phyloP scores from a whole-genome alignment of 2,329 filamentous ascomycete species.

The Aspergillus uvarum region DNA sequence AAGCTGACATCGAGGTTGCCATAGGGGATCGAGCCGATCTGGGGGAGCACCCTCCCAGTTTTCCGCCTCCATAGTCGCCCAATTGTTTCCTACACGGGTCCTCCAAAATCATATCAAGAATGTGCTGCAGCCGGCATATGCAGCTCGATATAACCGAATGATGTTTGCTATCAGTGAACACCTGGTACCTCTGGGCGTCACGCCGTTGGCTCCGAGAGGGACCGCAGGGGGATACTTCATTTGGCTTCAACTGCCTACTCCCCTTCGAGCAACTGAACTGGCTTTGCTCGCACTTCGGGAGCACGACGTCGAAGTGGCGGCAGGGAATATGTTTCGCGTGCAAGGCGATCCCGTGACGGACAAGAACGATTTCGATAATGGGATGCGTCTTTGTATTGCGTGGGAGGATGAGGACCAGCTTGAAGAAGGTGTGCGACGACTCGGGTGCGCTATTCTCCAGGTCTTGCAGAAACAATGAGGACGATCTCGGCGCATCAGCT shows the following conservation, averaged over 20 bases:
- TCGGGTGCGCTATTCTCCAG: conserved; percentile 45
- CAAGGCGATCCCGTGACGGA: conserved; percentile 53
- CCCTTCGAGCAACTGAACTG: conserved; percentile 56
- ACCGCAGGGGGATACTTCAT: conserved; percentile 81
- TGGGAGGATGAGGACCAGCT: conserved; percentile 69
- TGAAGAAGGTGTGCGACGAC: conserved; percentile 64
- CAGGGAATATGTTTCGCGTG: conserved; percentile 70
- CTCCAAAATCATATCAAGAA: conserved; percentile 55
- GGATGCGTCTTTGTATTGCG: conserved; percentile 67
- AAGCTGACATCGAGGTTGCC: conserved; percentile 16
- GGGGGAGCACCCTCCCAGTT: conserved; percentile 62
- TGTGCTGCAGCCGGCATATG: conserved; percentile 57
- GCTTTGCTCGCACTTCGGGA: conserved; percentile 58
- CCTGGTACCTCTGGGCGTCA: conserved; percentile 63
- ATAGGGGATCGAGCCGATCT: conserved; percentile 57
- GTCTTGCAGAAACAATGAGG: not conserved
- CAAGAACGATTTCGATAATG: conserved; percentile 56
- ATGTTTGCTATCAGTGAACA: conserved; percentile 59
- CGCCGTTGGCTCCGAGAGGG: conserved; percentile 25
- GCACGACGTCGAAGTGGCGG: conserved; percentile 67
- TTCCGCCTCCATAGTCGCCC: conserved; percentile 56
- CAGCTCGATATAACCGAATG: conserved; percentile 55
- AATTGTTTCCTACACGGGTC: conserved; percentile 53
- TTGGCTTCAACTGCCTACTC: conserved; percentile 67
- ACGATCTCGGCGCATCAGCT: not conserved